Conservation (phyloP, 257 asterid genomes). For the Petunia secreta region DNA sequence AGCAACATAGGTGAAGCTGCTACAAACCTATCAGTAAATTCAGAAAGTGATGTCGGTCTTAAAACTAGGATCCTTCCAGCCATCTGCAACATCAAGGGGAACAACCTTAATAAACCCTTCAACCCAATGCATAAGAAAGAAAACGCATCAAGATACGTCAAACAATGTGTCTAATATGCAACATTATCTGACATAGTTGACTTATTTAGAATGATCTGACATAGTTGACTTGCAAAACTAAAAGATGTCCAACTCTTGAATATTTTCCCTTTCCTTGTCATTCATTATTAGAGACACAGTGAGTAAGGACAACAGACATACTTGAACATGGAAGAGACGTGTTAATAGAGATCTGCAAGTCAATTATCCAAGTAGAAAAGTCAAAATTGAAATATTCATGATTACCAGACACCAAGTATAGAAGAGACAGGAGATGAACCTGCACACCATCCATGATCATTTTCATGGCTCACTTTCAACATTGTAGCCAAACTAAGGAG, state of each 20-base stretch:
- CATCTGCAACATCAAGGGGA: constrained; percentile 57
- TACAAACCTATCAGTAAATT: constrained; percentile 70
- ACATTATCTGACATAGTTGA: not conserved
- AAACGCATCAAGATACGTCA: not conserved
- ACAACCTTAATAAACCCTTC: not conserved
- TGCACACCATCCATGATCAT: not conserved
- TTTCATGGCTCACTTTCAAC: not conserved
- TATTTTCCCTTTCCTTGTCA: not conserved
- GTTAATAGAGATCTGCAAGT: not conserved
- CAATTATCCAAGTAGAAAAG: not conserved
- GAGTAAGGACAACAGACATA: not conserved
- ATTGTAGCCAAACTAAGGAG: no score
- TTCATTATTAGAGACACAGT: not conserved
- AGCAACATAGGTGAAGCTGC: constrained; percentile 24
- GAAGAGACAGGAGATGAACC: not conserved
- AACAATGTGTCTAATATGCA: not conserved
- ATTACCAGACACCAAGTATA: not conserved
- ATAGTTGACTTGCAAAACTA: constrained; percentile 12
- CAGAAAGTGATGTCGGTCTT: constrained; percentile 73
- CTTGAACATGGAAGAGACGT: not conserved
- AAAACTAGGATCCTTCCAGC: constrained; percentile 82
- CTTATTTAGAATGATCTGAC: not conserved
- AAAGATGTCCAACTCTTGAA: constrained; percentile 6
- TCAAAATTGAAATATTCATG: not conserved
- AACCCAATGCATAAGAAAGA: not conserved